phyloP scores from a whole-genome alignment of 164 flowering plant genomes.

The Stephania japonica region DNA sequence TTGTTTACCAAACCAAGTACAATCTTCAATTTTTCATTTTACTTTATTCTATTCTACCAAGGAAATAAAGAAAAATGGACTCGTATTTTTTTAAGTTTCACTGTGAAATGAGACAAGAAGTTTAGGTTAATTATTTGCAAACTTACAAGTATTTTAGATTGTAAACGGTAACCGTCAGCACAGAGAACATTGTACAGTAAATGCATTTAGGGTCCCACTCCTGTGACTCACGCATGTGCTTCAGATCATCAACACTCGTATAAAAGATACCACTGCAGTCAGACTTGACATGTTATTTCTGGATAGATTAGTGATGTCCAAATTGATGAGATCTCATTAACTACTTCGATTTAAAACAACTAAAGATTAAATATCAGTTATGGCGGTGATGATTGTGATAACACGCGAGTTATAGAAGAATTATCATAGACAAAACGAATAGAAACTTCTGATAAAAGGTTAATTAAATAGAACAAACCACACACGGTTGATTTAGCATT shows the following conservation, averaged over 20 bases:
- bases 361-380: not conserved
- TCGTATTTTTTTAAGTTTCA: not conserved
- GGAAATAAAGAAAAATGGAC: not conserved
- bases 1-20: not conserved
- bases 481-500: too few species aligned
- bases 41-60: not conserved
- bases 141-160: not conserved
- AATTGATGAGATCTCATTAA: not conserved
- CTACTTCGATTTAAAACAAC: not conserved
- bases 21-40: not conserved
- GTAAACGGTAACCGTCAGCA: not conserved
- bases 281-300: not conserved
- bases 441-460: too few species aligned
- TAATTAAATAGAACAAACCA: too few species aligned
- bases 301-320: not conserved
- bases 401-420: too few species aligned
- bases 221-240: not conserved
- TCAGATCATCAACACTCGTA: not conserved
- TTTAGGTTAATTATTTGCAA: not conserved
- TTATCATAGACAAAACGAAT: too few species aligned
- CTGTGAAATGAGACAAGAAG: not conserved
- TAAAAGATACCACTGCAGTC: not conserved
- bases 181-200: not conserved
- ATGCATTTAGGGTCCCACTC: slow-evolving; percentile 1
- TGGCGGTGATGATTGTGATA: not conserved